These are phyloP conservation scores for Dichotomocladium elegans DNA, from an alignment of 371 early-diverging fungal genomes.

Conservation along the genomic window DNA sequence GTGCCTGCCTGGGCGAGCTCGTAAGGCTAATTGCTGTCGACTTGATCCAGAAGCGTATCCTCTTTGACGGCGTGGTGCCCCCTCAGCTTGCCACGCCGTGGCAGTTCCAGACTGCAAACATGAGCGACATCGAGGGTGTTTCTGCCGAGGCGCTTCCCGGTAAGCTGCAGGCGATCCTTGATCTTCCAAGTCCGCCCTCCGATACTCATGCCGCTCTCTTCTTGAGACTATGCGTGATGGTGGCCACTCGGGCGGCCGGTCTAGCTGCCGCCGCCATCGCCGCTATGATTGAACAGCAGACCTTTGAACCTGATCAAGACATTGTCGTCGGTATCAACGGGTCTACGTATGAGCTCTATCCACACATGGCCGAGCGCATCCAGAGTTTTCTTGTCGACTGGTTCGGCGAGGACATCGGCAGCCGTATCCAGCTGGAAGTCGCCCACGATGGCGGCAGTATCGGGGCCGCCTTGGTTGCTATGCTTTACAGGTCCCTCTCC, in stretches of 20 bases:
- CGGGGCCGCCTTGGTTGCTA: slow-evolving; percentile 41
- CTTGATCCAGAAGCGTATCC: slow-evolving; percentile 55
- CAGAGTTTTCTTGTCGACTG: slow-evolving; percentile 18
- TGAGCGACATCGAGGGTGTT: slow-evolving; percentile 47
- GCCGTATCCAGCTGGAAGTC: slow-evolving; percentile 26
- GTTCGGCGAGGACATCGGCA: slow-evolving; percentile 23
- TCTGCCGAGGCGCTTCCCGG: not conserved
- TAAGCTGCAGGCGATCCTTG: not conserved
- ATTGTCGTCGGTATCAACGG: slow-evolving; percentile 34
- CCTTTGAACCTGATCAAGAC: slow-evolving; percentile 7
- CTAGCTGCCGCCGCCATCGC: slow-evolving; percentile 28
- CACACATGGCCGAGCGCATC: slow-evolving; percentile 38
- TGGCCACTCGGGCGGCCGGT: slow-evolving; percentile 29
- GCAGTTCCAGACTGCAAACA: slow-evolving; percentile 71
- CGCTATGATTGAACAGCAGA: slow-evolving; percentile 37
- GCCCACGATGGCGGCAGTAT: slow-evolving; percentile 44
- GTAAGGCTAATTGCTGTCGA: slow-evolving; percentile 69
- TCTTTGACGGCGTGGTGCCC: slow-evolving; percentile 66
- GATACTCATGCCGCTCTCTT: slow-evolving; percentile 24
- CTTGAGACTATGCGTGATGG: slow-evolving; percentile 19
- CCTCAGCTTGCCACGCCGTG: slow-evolving; percentile 51
- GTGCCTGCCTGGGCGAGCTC: slow-evolving; percentile 88
- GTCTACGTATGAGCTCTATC: slow-evolving; percentile 36
- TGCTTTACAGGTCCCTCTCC: slow-evolving; percentile 19
- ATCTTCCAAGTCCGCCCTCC: slow-evolving; percentile 2